Evolutionary conservation across 768 basidiomycete species (phyloP), one percentile per base, ranked within the genome.

Genomic region (Phanerodontia chrysosporium): DNA sequence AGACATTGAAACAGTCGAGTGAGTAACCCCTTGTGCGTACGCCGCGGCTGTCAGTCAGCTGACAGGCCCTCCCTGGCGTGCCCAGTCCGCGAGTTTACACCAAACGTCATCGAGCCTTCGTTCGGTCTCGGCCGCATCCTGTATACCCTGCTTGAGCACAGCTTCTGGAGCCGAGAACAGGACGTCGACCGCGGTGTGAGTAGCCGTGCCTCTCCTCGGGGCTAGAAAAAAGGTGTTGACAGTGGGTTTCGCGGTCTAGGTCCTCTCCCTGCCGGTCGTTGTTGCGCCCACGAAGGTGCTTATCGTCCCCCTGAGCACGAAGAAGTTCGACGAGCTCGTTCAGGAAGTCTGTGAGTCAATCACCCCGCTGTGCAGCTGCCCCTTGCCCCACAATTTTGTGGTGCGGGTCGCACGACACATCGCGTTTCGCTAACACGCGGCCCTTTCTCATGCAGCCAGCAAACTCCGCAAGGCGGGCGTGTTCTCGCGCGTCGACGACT

Each of bases 81-180:
- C 55, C 58, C 69, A 97, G 95, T 92, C 64, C 92, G 96, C 64
- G 95, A 98, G 75, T 97, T 83, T 75, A 93, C 86, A 57, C 97
- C 96, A 36, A 98, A 98, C 73, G 97, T 99, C 73, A 96, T 98
- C 72, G 96, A 98, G 72, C 95, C 97, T 24, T 99, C 97, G 3
- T 97, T 98, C 74, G 96, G 97, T 60, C 84, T 98, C 64, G 96
- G 96, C 55, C 93, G 96, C 56, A 97, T 98, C 67, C 78, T 98
- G 48, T 98, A 98, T 73, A 86, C 84, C 28, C 80, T 98, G 53
- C 85, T 99, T 32, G 97, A 99, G 73, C 97, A 98, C 78, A 86
- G 83, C 66, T 99, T 88, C 80, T 98, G 96, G 97, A 84, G 84
- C 60, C 85, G 97, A 70, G 95, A 93, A 69, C 84, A 91, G 67